Evolutionary conservation across 2,329 filamentous ascomycete species (phyloP), one percentile per base, ranked within the genome.

Genomic region (Colletotrichum siamense): DNA sequence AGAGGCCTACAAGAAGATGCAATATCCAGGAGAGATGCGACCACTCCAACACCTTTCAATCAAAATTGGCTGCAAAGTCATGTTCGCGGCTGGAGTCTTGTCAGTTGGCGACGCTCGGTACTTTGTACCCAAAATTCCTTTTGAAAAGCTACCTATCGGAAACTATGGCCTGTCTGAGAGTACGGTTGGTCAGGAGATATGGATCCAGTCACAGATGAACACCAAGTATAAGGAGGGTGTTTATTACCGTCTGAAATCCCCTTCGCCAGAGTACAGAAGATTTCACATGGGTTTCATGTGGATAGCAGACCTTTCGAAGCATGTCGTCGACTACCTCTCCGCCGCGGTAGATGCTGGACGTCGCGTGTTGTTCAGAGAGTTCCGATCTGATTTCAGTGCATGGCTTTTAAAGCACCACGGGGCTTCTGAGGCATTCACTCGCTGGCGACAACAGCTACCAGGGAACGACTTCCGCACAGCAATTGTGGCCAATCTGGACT

Each of bases 281-380:
- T 96, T 93, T 79, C 90, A 93, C 75, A 65, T 84, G 0, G 88
- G 91, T 0, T 96, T 95, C 77, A 75, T 92, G 0, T 97, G 94
- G 94, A 83, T 96, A 1, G 93, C 92, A 0, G 89, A 94, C 69
- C 85, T 97, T 1, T 88, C 90, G 0, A 96, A 96, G 80, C 92
- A 95, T 79, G 89, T 94, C 28, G 87, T 96, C 2, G 93, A 96
- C 77, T 97, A 90, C 78, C 86, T 94, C 64, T 68, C 15, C 0
- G 66, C 81, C 12, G 83, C 86, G 74, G 79, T 82, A 4, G 78
- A 82, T 10, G 77, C 78, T 15, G 65, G 79, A 0, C 79, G 79
- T 0, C 81, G 80, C 3, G 88, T 94, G 2, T 83, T 84, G 0
- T 85, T 96, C 0, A 71, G 84, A 5, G 84, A 92, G 68, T 96